Base-by-base conservation (phyloP, 108 stramenopile genomes). In the Pseudonitzschia pungens region DNA sequence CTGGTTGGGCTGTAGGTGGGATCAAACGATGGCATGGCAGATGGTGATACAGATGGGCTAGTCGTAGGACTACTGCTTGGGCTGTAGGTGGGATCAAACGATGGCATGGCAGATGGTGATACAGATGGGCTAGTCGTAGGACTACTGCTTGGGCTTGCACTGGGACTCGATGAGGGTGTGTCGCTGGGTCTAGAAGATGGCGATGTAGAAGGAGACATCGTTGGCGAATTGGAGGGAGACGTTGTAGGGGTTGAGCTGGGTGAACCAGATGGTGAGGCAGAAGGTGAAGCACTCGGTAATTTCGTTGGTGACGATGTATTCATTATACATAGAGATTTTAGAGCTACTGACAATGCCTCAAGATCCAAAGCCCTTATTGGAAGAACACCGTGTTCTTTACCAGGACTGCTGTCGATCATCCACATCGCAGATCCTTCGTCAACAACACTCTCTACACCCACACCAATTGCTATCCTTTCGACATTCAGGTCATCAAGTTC, bases 391-490 rank as follows among this genome's bases (percentile, higher is more conserved):
- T 41, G 27, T 14, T 41, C 21, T 2, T 45, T 32, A 1, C 11
- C 31, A 28, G 54, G 67, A 60, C 60, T 68, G 45, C 62, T 69
- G 31, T 75, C 74, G 44, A 75, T 75, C 22, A 43, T 44, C 58
- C 58, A 68, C 21, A 75, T n/a, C 21, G 74, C 74, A 31, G 74
- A 75, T 18, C 55, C 74, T 18, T 55, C 27, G 0, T 41, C 40
- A 4, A 71, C 64, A 65, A 77, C 65, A 55, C 66, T 68, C 20
- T 41, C 53, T 15, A 21, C 21, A 43, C 80, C 80, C n/a, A 81
- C 72, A 42, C 80, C 80, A 69, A 81, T 65, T 2, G 80, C 64
- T 14, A 77, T 22, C 16, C 80, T 71, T 10, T 52, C 29, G 9
- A 77, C 76, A 16, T 64, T 62, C 20, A 75, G 29, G 1, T 26